Evolutionary conservation across 352 stramenopile species (phyloP), one percentile per base, ranked within the genome.

Genomic region (Phytophthora ramorum): DNA sequence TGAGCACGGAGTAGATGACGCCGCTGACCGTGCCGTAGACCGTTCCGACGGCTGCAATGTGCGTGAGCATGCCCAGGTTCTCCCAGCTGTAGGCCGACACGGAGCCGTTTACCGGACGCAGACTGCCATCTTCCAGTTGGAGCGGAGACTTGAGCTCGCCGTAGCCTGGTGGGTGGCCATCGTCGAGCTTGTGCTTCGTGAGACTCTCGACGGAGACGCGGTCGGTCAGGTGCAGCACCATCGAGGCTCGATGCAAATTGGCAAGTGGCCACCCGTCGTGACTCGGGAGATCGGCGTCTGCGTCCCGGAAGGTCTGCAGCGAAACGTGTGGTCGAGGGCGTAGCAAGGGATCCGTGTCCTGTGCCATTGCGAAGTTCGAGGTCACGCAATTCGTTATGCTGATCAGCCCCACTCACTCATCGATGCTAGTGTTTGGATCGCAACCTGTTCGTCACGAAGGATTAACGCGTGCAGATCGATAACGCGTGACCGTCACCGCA

Each of bases 1-100:
- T 79, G 35, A 84, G 61, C 37, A 84, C 66, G 22, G 77, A 64
- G 61, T 83, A 83, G 37, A 84, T 63, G 17, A 73, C 62, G 8
- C 63, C 62, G 9, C 26, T 48, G n/a, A 70, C 47, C 3, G 56
- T 60, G 9, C 69, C 69, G 49, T 79, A 76, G 12, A 81, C 52
- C 13, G 76, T 47, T 17, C 75, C 75, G 28, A 79, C 69, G 7
- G 58, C 46, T 0, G 58, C 72, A 34, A 75, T 65, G 35, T 81
- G 75, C 35, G 70, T 57, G 8, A 79, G 37, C n/a, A 83, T 51
- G 6, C 75, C 75, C 12, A 83, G 53, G 55, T 83, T 66, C 30
- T 60, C 48, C 38, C 50, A 52, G 17, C 24, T 54, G 43, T 54
- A 67, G 5, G 40, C 59, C 7, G 59, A 67, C 30, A 55, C 51